These are phyloP conservation scores for Entomortierella lignicola DNA, from an alignment of 192 early-diverging fungal species.

Conservation along the genomic window DNA sequence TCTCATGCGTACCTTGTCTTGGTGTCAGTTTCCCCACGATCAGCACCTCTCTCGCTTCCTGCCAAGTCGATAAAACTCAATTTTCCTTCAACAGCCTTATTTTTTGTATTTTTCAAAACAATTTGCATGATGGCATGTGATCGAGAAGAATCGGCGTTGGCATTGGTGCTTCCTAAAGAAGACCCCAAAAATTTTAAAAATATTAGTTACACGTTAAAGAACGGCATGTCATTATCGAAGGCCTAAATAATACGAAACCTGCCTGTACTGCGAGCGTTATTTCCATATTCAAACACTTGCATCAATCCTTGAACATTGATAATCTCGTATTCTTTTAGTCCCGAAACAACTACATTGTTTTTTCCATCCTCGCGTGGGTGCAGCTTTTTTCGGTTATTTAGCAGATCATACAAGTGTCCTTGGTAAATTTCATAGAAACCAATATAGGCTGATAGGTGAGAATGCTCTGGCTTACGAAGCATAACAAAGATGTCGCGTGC, in stretches of 20 bases:
- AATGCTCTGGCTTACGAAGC: slow-evolving; percentile 74
- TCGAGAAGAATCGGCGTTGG: slow-evolving; percentile 94
- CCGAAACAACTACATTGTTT: slow-evolving; percentile 90
- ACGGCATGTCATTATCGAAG: too few relatives aligned
- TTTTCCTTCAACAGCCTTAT: slow-evolving; percentile 69
- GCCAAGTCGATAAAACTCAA: slow-evolving; percentile 98
- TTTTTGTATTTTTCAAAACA: slow-evolving; percentile 73
- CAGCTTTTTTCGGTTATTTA: slow-evolving; percentile 88
- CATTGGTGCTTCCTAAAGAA: slow-evolving; percentile 84
- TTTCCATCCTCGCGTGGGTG: slow-evolving; percentile 97
- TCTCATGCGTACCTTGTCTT: slow-evolving; percentile 78
- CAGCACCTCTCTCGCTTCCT: slow-evolving; percentile 97
- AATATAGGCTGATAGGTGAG: slow-evolving; percentile 84
- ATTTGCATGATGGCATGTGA: slow-evolving; percentile 99
- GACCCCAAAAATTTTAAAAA: not conserved
- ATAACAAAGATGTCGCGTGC: slow-evolving; percentile 91
- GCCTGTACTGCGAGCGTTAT: slow-evolving; percentile 90
- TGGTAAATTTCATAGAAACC: slow-evolving; percentile 99
- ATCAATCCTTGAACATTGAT: slow-evolving; percentile 87
- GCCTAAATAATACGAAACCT: too few relatives aligned
- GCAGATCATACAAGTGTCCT: slow-evolving; percentile 92
- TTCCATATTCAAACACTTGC: slow-evolving; percentile 95
- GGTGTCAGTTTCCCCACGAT: slow-evolving; percentile 92
- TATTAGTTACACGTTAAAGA: too few relatives aligned
- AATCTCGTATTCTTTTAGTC: slow-evolving; percentile 89